phyloP scores from a whole-genome alignment of 169 alveolate species.

The Eimeria maxima region DNA sequence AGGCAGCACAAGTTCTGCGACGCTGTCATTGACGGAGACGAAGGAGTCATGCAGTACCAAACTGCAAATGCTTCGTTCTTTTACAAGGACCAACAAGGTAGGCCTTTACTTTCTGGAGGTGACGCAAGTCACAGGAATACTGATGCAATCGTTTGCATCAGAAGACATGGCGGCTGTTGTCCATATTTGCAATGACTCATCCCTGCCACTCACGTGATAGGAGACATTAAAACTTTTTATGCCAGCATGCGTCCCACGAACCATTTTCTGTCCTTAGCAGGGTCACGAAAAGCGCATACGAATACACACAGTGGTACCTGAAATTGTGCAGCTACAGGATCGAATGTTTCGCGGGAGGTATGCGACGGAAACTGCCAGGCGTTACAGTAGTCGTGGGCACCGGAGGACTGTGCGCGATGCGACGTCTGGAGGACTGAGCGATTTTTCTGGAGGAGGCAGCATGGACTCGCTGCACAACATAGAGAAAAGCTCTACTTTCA shows the following conservation, averaged over 20 bases:
- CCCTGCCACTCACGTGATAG: background rate
- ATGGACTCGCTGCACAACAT: background rate
- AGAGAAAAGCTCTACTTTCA: conserved; percentile 1
- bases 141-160: background rate
- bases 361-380: background rate
- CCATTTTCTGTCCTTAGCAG: no score
- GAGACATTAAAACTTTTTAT: background rate
- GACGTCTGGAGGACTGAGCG: conserved; percentile 44
- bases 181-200: background rate
- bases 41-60: background rate
- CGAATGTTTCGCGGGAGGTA: background rate
- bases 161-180: background rate
- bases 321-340: conserved; percentile 16
- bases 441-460: background rate
- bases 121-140: background rate
- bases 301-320: background rate
- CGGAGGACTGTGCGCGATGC: background rate
- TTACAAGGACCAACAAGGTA: background rate
- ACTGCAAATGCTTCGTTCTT: background rate
- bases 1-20: conserved; percentile 19
- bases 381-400: background rate
- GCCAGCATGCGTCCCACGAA: background rate
- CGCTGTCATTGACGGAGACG: background rate
- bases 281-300: background rate
- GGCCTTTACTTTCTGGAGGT: background rate